phyloP scores from a whole-genome alignment of 129 eudicot species.

The Centella asiatica region DNA sequence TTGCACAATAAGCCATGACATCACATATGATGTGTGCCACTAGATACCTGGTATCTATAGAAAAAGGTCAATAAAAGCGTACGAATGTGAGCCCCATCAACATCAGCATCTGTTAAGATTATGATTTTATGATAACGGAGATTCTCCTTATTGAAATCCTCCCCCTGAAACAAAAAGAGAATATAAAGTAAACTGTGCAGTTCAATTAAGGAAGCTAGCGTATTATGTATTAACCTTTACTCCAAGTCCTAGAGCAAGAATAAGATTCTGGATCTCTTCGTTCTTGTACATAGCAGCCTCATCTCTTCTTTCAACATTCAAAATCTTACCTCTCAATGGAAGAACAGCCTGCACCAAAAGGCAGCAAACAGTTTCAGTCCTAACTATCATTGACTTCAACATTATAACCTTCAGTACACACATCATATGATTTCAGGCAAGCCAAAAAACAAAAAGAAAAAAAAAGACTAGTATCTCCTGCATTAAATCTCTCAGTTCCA shows the following conservation, averaged over 20 bases:
- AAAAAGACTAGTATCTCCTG: too few relatives aligned
- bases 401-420: neutral
- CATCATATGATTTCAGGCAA: too few relatives aligned
- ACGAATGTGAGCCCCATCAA: conserved; percentile 97
- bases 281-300: conserved; percentile 98
- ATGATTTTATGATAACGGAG: conserved; percentile 94
- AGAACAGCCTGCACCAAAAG: conserved; percentile 68
- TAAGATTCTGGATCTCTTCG: conserved; percentile 82
- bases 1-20: neutral
- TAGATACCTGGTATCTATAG: conserved; percentile 91
- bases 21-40: neutral
- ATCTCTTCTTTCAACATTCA: conserved; percentile 82
- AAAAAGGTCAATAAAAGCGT: conserved; percentile 86
- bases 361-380: conserved; percentile 11
- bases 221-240: conserved; percentile 51
- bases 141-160: conserved; percentile 78
- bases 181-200: neutral
- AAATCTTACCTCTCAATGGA: conserved; percentile 89
- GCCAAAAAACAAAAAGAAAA: too few relatives aligned
- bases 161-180: conserved; percentile 56
- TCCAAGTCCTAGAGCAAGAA: conserved; percentile 96
- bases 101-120: conserved; percentile 96
- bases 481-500: too few relatives aligned
- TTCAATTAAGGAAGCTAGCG: neutral
- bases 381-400: neutral